Conservation (phyloP, 2,329 filamentous ascomycete species). For the Neopestalotiopsis sp. region DNA sequence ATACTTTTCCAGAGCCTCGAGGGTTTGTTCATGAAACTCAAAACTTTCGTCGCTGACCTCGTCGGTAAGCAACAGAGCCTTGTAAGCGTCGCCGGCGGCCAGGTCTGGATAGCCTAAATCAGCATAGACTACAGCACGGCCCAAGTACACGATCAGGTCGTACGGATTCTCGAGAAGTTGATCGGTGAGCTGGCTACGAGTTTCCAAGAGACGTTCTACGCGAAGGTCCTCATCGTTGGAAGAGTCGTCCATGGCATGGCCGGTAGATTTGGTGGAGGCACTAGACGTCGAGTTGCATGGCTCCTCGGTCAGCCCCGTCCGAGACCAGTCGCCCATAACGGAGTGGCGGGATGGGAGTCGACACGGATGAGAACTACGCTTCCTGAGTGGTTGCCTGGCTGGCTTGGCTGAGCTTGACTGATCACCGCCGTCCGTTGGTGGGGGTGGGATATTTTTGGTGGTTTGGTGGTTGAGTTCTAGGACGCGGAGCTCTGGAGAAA, state of each 20-base stretch:
- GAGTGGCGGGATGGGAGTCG: neutral
- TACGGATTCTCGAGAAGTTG: constrained; percentile 59
- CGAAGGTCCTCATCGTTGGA: constrained; percentile 44
- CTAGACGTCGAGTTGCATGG: neutral
- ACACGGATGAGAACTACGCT: neutral
- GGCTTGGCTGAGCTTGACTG: neutral
- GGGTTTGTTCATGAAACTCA: constrained; percentile 78
- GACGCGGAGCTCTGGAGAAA: neutral
- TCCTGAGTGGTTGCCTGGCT: neutral
- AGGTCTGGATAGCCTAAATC: constrained; percentile 87
- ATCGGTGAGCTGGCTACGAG: constrained; percentile 63
- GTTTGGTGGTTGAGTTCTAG: neutral
- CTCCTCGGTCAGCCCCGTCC: neutral
- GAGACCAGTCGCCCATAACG: neutral
- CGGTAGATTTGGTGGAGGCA: neutral
- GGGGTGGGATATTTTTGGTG: neutral
- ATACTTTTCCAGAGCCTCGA: constrained; percentile 55
- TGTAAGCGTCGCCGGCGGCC: constrained; percentile 87
- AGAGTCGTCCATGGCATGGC: constrained; percentile 30
- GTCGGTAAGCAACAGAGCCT: constrained; percentile 85
- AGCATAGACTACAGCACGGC: constrained; percentile 74
- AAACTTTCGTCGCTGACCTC: constrained; percentile 79
- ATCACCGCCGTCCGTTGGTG: neutral
- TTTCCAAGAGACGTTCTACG: constrained; percentile 53
- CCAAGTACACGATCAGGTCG: constrained; percentile 68